Evolutionary conservation across 805 yeast species (phyloP).

Genomic region (Candida peoriensis): DNA sequence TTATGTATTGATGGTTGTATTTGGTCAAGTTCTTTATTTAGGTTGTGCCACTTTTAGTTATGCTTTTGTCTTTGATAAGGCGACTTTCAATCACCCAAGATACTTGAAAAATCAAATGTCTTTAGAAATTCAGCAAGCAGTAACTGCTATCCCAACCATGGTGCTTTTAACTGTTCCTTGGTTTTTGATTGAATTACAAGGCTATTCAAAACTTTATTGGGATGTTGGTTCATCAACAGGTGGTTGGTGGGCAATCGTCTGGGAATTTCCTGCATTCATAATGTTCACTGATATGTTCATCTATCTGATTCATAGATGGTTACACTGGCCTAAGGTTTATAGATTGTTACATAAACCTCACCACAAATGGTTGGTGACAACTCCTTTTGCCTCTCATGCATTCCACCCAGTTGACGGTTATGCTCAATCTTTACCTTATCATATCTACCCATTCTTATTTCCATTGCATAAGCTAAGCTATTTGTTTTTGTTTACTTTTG

Average conservation of each 20-base stretch:
- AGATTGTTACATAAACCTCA: conserved; percentile 91
- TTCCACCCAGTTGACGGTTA: conserved; percentile 98
- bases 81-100: conserved; percentile 92
- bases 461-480: conserved; percentile 88
- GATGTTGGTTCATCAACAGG: conserved; percentile 57
- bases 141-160: conserved; percentile 85
- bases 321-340: conserved; percentile 91
- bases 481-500: conserved; percentile 77
- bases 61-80: conserved; percentile 74
- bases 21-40: conserved; percentile 84
- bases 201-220: conserved; percentile 76
- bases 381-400: conserved; percentile 97
- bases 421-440: conserved; percentile 90
- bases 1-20: conserved; percentile 63
- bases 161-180: conserved; percentile 84
- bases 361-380: conserved; percentile 98
- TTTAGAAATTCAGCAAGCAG: conserved; percentile 75
- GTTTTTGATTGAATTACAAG: conserved; percentile 79
- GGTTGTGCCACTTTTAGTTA: conserved; percentile 74
- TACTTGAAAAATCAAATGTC: conserved; percentile 90
- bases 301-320: conserved; percentile 84
- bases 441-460: conserved; percentile 83
- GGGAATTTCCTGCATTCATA: conserved; percentile 74
- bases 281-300: conserved; percentile 93
- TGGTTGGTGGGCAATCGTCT: conserved; percentile 57